Conservation (phyloP, 2,329 filamentous ascomycete species). For the Trichoderma asperellum region DNA sequence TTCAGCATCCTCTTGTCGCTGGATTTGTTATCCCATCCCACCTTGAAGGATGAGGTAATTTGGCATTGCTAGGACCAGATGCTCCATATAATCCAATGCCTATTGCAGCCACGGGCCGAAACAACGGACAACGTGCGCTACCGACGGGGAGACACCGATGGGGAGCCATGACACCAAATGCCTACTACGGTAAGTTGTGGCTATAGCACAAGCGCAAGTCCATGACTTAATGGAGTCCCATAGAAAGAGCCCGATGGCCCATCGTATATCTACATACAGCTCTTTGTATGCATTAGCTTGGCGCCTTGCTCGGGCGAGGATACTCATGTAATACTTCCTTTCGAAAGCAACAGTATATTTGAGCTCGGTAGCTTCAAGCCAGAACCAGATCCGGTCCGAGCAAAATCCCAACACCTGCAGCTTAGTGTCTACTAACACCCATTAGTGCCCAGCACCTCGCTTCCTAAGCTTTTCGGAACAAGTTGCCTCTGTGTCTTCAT, state of each 20-base stretch:
- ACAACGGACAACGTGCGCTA: background rate
- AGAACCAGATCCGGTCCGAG: background rate
- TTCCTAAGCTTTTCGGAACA: background rate
- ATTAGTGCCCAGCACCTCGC: constrained; percentile 2
- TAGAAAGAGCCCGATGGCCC: background rate
- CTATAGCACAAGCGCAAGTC: background rate
- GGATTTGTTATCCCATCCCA: background rate
- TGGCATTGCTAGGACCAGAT: background rate
- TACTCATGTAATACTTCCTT: background rate
- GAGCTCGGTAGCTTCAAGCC: background rate
- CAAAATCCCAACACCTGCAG: background rate
- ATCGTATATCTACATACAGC: background rate
- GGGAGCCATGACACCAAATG: background rate
- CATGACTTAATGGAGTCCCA: background rate
- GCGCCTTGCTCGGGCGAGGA: background rate
- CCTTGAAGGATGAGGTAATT: constrained; percentile 13
- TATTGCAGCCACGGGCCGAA: constrained; percentile 18
- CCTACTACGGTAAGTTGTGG: background rate
- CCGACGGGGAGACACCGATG: background rate
- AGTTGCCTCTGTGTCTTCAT: background rate
- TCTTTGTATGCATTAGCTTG: background rate
- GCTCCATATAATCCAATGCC: constrained; percentile 12
- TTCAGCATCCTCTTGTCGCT: background rate
- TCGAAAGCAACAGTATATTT: background rate
- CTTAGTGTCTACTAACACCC: background rate